Evolutionary conservation across 1,284 basidiomycete species (phyloP).

Genomic region (Fereydounia khargensis): DNA sequence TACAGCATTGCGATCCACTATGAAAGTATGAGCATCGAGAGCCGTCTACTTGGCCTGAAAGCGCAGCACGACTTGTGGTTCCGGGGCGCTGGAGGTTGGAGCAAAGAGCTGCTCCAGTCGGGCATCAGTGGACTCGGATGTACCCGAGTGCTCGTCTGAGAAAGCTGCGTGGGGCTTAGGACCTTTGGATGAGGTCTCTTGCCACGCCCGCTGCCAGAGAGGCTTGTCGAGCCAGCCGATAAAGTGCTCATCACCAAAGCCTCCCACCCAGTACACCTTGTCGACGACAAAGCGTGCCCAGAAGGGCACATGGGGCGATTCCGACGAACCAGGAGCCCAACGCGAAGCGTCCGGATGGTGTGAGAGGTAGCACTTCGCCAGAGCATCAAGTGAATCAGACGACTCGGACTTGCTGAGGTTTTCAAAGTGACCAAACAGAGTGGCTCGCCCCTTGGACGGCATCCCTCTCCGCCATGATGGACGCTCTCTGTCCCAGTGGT

Average conservation of each 20-base stretch:
- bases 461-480: constrained; percentile 51
- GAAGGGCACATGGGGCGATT: constrained; percentile 44
- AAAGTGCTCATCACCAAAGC: constrained; percentile 55
- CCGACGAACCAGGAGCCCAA: constrained; percentile 41
- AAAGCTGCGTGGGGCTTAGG: no score
- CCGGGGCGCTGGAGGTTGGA: no score
- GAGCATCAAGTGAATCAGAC: constrained; percentile 2
- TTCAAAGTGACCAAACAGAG: constrained; percentile 47
- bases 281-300: constrained; percentile 46
- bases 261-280: constrained; percentile 48
- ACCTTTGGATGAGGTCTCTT: no score
- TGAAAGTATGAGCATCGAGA: no score
- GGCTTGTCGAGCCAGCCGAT: constrained; percentile 46
- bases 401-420: constrained; percentile 11
- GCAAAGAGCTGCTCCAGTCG: no score
- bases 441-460: constrained; percentile 48
- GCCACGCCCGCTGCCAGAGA: constrained; percentile 22
- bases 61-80: no score
- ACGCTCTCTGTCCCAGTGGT: constrained; percentile 33
- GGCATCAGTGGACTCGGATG: no score
- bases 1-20: no score
- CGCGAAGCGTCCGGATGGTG: constrained; percentile 44
- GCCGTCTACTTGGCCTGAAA: no score
- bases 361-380: constrained; percentile 30
- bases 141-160: no score